These are phyloP conservation scores for Phytophthora rubi DNA, from an alignment of 352 stramenopile genomes.

Conservation along the genomic window DNA sequence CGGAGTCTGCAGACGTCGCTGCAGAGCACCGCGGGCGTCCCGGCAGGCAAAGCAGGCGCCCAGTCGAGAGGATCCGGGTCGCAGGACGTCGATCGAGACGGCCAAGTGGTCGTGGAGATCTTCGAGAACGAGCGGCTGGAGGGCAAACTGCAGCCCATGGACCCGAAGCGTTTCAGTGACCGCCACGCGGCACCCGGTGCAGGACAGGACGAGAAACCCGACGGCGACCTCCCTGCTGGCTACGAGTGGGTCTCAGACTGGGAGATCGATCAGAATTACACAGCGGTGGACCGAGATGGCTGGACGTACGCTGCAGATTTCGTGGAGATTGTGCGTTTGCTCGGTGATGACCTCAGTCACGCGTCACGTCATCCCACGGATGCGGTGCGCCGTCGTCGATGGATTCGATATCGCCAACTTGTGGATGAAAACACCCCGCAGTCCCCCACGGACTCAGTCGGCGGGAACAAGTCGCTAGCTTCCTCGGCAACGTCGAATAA, in stretches of 20 bases:
- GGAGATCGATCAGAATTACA: slow-evolving; percentile 87
- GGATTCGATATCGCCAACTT: slow-evolving; percentile 77
- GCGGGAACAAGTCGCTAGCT: slow-evolving; percentile 45
- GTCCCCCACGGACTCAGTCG: slow-evolving; percentile 57
- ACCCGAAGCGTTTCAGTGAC: slow-evolving; percentile 82
- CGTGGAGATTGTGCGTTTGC: slow-evolving; percentile 71
- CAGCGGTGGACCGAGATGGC: slow-evolving; percentile 76
- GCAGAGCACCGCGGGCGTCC: slow-evolving; percentile 47
- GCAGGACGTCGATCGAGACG: slow-evolving; percentile 71
- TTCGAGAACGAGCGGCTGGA: slow-evolving; percentile 89
- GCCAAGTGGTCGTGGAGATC: slow-evolving; percentile 78
- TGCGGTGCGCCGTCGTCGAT: slow-evolving; percentile 75
- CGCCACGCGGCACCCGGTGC: slow-evolving; percentile 53
- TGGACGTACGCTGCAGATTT: slow-evolving; percentile 90
- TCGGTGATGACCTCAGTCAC: slow-evolving; percentile 85
- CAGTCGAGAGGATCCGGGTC: slow-evolving; percentile 55
- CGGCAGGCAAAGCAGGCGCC: slow-evolving; percentile 30
- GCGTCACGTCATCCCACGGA: slow-evolving; percentile 84
- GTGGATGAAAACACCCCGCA: slow-evolving; percentile 49
- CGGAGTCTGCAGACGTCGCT: slow-evolving; percentile 74
- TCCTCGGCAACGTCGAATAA: slow-evolving; percentile 54
- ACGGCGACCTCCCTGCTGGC: slow-evolving; percentile 66
- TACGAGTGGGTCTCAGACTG: slow-evolving; percentile 85
- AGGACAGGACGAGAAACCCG: slow-evolving; percentile 72
- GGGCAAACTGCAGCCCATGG: slow-evolving; percentile 67